phyloP scores from a whole-genome alignment of 2,329 filamentous ascomycete species.

The Dendryphion nanum region DNA sequence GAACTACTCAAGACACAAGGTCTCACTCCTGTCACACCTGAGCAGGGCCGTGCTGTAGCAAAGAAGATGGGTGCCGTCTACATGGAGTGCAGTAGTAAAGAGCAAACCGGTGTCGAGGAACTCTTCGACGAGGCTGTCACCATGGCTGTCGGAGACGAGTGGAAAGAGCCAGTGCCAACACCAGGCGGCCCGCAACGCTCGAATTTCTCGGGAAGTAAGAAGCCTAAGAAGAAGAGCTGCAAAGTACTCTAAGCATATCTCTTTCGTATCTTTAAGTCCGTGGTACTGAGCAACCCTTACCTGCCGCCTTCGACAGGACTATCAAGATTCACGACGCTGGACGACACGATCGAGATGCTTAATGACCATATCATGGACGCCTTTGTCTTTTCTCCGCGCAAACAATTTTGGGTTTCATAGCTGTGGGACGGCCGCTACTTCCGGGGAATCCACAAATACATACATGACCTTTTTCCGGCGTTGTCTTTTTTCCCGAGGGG shows the following conservation, averaged over 20 bases:
- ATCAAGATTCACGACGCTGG: conserved; percentile 40
- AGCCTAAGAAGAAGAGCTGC: conserved; percentile 40
- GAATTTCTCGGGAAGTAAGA: conserved; percentile 30
- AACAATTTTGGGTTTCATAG: conserved; percentile 10
- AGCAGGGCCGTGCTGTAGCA: conserved; percentile 85
- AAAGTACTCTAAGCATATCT: conserved; percentile 35
- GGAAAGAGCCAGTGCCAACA: conserved; percentile 28
- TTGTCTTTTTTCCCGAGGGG: not conserved
- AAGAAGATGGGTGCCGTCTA: conserved; percentile 93
- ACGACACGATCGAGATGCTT: conserved; percentile 42
- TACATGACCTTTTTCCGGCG: conserved; percentile 7
- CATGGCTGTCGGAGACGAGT: conserved; percentile 76
- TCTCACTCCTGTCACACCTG: conserved; percentile 86
- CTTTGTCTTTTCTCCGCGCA: conserved; percentile 19
- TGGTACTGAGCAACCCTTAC: conserved; percentile 8
- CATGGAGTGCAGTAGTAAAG: conserved; percentile 98
- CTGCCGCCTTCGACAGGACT: conserved; percentile 16
- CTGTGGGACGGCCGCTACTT: not conserved
- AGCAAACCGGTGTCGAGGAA: conserved; percentile 93
- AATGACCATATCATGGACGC: conserved; percentile 34
- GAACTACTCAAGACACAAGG: conserved; percentile 98
- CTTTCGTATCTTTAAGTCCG: conserved; percentile 14
- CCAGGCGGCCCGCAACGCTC: conserved; percentile 19
- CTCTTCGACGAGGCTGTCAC: conserved; percentile 92
- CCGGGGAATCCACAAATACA: conserved; percentile 6